Base-by-base conservation (phyloP, 2,329 filamentous ascomycete species). In the Fusarium sp. region DNA sequence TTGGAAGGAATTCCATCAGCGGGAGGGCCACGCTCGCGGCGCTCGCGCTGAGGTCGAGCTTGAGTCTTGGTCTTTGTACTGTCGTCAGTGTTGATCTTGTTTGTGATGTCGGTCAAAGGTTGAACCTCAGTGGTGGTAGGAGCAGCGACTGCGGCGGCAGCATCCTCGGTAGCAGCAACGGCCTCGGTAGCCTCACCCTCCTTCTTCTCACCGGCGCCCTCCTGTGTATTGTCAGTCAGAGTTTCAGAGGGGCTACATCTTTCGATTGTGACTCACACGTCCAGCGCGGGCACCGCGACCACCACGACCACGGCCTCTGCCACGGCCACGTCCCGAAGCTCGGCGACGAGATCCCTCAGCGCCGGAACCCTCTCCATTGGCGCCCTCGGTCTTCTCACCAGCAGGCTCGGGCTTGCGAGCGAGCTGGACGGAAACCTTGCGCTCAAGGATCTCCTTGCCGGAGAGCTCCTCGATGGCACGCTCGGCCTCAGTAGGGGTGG, bases 361-460 rank as follows among this genome's bases (percentile, higher is more conserved):
- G 83, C 90, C 92, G 76, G 86, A 88, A 81, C 90, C 92, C 85
- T 97, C 95, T 80, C 92, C 93, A 84, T 93, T 94, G 81, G 89
- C 88, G 83, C 90, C 90, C 81, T 95, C 94, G 56, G 85, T 82
- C 89, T 94, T 94, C 85, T 95, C 93, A 78, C 91, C 92, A 81
- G 93, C 90, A 77, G 93, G 90, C 88, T 98, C 96, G 70, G 96
- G 96, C 90, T 98, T 98, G 88, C 96, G 96, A 82, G 97, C 97
- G 81, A 98, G 93, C 89, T 99, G 97, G 78, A 99, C 97, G 54
- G 95, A 98, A 82, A 98, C 97, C 93, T 98, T 98, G 86, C 97
- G 96, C 86, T 98, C 95, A 69, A 98, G 92, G 81, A 99, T 97
- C 87, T 97, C 95, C 89, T 98, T 95, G 85, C 96, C 96, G 81